Percentiles rank a stretch among this genome's conserved stretches.
These are phyloP conservation scores for Blastobotrys robertii DNA, from an alignment of 805 yeast species.

Conservation along the genomic window DNA sequence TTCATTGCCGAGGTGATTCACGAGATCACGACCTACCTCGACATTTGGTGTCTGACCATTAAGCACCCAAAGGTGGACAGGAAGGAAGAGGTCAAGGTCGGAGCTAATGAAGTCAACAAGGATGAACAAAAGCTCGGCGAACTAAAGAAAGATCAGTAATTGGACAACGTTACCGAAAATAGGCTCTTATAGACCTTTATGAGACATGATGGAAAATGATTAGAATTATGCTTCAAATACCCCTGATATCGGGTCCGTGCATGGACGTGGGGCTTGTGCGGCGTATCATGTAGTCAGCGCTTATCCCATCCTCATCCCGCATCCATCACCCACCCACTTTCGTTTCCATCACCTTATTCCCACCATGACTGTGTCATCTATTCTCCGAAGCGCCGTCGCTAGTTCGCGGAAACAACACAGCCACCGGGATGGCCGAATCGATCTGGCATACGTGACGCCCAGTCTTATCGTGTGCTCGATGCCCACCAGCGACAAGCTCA, in stretches of 20 bases:
- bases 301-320: not conserved
- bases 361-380: conserved; percentile 16
- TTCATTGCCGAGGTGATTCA: conserved; percentile 69
- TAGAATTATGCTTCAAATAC: not conserved
- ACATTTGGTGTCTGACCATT: conserved; percentile 72
- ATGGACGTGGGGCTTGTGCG: not conserved
- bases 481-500: conserved; percentile 44
- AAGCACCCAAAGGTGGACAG: conserved; percentile 35
- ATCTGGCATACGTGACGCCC: conserved; percentile 57
- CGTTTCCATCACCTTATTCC: not conserved
- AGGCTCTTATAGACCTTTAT: too few species aligned
- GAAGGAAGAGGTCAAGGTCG: conserved; percentile 3
- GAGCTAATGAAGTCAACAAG: too few species aligned
- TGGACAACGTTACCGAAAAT: too few species aligned
- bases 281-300: not conserved
- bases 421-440: conserved; percentile 35
- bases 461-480: conserved; percentile 65
- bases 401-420: conserved; percentile 21
- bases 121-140: too few species aligned
- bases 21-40: conserved; percentile 71
- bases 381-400: conserved; percentile 23
- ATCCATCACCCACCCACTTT: not conserved
- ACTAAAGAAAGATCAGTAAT: too few species aligned
- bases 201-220: too few species aligned
- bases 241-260: not conserved